These are phyloP conservation scores for Apiotrichum akiyoshidainum DNA, from an alignment of 1,284 basidiomycete species.

Conservation along the genomic window DNA sequence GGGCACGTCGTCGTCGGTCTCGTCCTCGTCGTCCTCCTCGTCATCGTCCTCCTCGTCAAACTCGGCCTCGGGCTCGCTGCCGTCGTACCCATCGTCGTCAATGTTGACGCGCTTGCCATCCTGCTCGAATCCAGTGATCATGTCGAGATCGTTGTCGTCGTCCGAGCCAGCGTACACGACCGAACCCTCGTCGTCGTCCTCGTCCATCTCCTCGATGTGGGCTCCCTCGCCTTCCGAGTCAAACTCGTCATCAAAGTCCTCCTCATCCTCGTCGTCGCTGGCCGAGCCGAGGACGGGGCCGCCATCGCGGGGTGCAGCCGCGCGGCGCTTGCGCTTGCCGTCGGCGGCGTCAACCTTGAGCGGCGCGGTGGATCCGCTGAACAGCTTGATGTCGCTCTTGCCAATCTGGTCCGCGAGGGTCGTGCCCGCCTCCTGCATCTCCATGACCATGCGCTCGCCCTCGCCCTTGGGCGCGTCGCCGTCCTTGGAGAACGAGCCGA, in stretches of 20 bases:
- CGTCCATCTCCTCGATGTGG: slow-evolving; percentile 46
- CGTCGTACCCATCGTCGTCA: slow-evolving; percentile 43
- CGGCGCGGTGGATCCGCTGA: slow-evolving; percentile 70
- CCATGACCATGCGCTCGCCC: slow-evolving; percentile 96
- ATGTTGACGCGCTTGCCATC: slow-evolving; percentile 50
- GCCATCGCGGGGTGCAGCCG: slow-evolving; percentile 39
- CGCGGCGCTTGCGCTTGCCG: slow-evolving; percentile 24
- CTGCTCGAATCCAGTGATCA: slow-evolving; percentile 49
- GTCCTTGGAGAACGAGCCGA: slow-evolving; percentile 79
- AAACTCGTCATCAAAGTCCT: slow-evolving; percentile 43
- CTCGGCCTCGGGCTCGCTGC: slow-evolving; percentile 50
- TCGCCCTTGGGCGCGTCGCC: slow-evolving; percentile 67
- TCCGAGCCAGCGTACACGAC: slow-evolving; percentile 76
- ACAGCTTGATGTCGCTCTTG: slow-evolving; percentile 76
- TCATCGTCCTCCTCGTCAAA: slow-evolving; percentile 48
- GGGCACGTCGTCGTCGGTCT: slow-evolving; percentile 56
- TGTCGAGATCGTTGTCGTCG: slow-evolving; percentile 54
- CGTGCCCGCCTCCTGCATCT: slow-evolving; percentile 77
- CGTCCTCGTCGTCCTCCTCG: slow-evolving; percentile 47
- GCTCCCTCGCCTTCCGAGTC: slow-evolving; percentile 36
- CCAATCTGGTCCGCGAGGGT: slow-evolving; percentile 84
- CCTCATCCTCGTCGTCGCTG: slow-evolving; percentile 42
- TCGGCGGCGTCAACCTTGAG: slow-evolving; percentile 50
- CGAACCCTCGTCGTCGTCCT: slow-evolving; percentile 44
- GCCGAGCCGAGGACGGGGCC: slow-evolving; percentile 46